Base-by-base conservation (phyloP, 1,284 basidiomycete genomes). In the Chalciporus piperatoides region DNA sequence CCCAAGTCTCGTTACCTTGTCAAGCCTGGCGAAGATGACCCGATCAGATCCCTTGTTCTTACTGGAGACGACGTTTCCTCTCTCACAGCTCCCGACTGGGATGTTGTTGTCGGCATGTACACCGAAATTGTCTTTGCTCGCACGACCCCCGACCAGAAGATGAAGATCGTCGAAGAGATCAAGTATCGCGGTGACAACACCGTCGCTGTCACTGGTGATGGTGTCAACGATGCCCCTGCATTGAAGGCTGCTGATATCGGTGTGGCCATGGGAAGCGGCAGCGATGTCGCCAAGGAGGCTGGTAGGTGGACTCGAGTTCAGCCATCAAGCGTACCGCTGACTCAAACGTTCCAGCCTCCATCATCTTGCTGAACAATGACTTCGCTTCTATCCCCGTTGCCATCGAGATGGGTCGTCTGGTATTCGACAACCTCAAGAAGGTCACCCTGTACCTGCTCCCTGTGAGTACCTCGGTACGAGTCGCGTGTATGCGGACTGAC, bases 181-280 rank as follows among this genome's bases (percentile, higher is more conserved):
- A 76, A 81, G 49, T 63, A 64, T 33, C 65, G 75, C 23, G 56
- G 71, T 21, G 69, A 71, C 19, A 71, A 72, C 44, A 69, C 75
- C 8, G 80, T 83, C 21, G 80, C 74, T 14, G 80, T 79, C 2
- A 82, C 64, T 1, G 62, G 80, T 25, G 81, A 82, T 52, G 80
- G 80, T 46, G 78, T 80, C 33, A 82, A 82, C 56, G 81, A 82
- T 59, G 75, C 77, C 0, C 78, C 80, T 44, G 51, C 69, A 57
- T 49, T 92, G 53, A 90, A 89, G 64, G 88, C 86, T 69, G 85
- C 90, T 6, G 90, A 92, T 57, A 91, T 92, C 50, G 90, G 90
- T 56, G 86, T 92, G 37, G 82, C 86, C 11, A 92, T 92, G 90
- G 90, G 90, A 37, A 82, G 81, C 43, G 90, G 89, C 42, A 92